A percentile compares a stretch with the other conserved stretches of the same genome.
phyloP scores from a whole-genome alignment of 345 rosid genomes.

The Excoecaria agallocha region DNA sequence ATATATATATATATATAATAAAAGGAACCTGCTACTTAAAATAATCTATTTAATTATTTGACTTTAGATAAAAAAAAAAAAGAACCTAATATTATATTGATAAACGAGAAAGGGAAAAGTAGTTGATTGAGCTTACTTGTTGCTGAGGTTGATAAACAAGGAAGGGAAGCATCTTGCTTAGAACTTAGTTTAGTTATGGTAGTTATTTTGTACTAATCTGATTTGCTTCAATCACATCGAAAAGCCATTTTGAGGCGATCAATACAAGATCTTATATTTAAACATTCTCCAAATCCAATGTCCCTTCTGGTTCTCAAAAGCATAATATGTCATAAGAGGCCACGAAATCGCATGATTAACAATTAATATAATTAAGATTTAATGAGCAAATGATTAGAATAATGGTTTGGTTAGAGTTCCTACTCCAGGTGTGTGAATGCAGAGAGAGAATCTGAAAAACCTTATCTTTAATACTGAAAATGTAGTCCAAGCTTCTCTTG shows the following conservation, averaged over 20 bases:
- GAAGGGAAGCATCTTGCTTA: no score
- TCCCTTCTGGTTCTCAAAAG: no score
- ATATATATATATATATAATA: no score
- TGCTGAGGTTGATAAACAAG: no score
- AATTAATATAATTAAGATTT: background rate
- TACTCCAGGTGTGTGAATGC: background rate
- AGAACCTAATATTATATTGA: no score
- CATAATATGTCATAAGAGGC: background rate
- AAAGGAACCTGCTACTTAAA: no score
- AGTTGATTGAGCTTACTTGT: no score
- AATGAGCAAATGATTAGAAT: background rate
- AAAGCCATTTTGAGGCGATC: background rate
- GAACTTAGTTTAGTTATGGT: no score
- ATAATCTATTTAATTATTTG: no score
- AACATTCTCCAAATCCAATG: no score
- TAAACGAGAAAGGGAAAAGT: no score
- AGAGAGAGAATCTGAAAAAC: background rate
- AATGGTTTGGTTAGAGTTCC: background rate
- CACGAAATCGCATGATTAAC: background rate
- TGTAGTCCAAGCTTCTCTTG: slow-evolving; percentile 37
- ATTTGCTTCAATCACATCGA: background rate
- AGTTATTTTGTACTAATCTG: background rate
- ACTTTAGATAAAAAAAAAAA: no score
- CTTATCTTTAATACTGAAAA: slow-evolving; percentile 32
- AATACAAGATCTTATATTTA: background rate